Evolutionary conservation across 2,329 filamentous ascomycete genomes (phyloP).

Genomic region (Hypomyces perniciosus): DNA sequence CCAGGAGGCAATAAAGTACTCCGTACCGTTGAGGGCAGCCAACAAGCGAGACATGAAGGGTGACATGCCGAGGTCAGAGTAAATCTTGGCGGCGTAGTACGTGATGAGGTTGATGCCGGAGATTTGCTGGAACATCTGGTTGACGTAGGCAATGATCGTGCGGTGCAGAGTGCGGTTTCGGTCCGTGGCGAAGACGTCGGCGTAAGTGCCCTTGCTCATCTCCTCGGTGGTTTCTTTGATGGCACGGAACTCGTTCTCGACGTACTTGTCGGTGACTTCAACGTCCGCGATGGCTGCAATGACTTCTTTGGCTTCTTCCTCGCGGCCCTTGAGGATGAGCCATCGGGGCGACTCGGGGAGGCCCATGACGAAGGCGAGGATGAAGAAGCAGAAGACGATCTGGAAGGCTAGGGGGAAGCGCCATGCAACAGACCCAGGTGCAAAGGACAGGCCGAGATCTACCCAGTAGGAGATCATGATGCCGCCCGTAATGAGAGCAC

Average conservation of each 20-base stretch:
- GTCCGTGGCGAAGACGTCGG: constrained; percentile 51
- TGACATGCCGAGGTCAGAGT: constrained; percentile 47
- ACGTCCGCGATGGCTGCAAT: constrained; percentile 49
- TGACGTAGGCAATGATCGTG: constrained; percentile 53
- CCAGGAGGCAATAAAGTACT: constrained; percentile 60
- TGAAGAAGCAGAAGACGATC: constrained; percentile 53
- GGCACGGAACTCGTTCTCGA: constrained; percentile 51
- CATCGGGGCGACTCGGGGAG: constrained; percentile 50
- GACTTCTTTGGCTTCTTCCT: constrained; percentile 42
- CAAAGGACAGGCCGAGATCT: constrained; percentile 51
- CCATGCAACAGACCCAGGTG: constrained; percentile 39
- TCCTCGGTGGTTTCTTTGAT: constrained; percentile 66
- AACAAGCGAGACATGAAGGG: constrained; percentile 53
- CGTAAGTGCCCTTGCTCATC: constrained; percentile 54
- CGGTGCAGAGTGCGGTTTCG: constrained; percentile 53
- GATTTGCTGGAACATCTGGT: constrained; percentile 62
- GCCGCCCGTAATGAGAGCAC: constrained; percentile 50
- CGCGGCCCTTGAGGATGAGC: constrained; percentile 39
- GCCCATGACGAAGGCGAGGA: constrained; percentile 45
- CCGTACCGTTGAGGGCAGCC: constrained; percentile 36
- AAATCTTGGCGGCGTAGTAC: constrained; percentile 57
- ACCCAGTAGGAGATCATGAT: constrained; percentile 57
- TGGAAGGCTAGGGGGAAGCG: constrained; percentile 53
- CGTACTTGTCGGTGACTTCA: constrained; percentile 49
- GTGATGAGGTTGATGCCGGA: constrained; percentile 58